Evolutionary conservation across 495 filamentous ascomycete genomes (phyloP).

Genomic region (Hypoxylon lienhwacheense): DNA sequence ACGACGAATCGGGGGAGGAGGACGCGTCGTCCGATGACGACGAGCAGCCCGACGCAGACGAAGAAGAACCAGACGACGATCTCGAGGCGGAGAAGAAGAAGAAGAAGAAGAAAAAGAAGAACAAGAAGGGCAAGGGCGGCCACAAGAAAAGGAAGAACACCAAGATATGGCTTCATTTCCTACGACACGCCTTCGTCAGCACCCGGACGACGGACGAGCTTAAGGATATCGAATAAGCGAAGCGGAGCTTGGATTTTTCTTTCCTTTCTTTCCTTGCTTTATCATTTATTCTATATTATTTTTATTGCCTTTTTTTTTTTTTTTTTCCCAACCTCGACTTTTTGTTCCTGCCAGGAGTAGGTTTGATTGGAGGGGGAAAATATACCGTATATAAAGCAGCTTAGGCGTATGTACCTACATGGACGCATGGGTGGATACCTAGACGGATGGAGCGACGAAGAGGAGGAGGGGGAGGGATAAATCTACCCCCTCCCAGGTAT

Average conservation of each 20-base stretch:
- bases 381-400: too few relatives aligned
- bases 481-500: too few relatives aligned
- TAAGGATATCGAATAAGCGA: conserved; percentile 38
- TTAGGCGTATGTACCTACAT: too few relatives aligned
- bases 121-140: conserved; percentile 44
- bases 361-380: too few relatives aligned
- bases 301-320: too few relatives aligned
- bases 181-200: conserved; percentile 77
- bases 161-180: conserved; percentile 73
- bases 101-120: conserved; percentile 40
- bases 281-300: neutral
- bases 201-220: conserved; percentile 65
- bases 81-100: conserved; percentile 3
- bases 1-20: conserved; percentile 37
- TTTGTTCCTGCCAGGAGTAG: too few relatives aligned
- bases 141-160: conserved; percentile 54
- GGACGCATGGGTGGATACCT: too few relatives aligned
- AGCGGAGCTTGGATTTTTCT: neutral
- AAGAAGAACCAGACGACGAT: conserved; percentile 33
- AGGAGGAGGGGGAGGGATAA: too few relatives aligned
- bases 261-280: neutral
- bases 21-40: conserved; percentile 41
- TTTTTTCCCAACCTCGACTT: too few relatives aligned
- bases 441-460: too few relatives aligned
- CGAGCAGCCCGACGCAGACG: conserved; percentile 43